phyloP scores from a whole-genome alignment of 345 rosid species.

The Salix arbutifolia region DNA sequence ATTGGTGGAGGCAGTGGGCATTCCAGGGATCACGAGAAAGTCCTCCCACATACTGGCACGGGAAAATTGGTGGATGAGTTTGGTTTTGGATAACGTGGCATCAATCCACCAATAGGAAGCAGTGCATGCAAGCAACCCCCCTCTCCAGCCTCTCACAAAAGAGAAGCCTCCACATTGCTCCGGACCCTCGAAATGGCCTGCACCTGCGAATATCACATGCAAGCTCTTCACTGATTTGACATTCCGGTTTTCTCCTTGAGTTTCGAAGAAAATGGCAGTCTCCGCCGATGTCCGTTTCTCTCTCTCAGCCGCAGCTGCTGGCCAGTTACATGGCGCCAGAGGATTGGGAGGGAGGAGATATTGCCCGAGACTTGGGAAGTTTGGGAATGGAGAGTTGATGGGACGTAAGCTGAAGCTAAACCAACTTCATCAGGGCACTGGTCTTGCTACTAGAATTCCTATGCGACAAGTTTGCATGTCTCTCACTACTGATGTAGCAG shows the following conservation, averaged over 20 bases:
- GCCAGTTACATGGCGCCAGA: slow-evolving; percentile 33
- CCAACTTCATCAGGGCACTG: slow-evolving; percentile 11
- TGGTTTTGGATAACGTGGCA: slow-evolving; percentile 69
- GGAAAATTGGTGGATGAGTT: slow-evolving; percentile 52
- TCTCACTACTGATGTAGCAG: slow-evolving; percentile 37
- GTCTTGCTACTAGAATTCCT: background rate
- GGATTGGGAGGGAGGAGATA: slow-evolving; percentile 31
- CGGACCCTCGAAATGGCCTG: background rate
- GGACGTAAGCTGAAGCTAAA: slow-evolving; percentile 52
- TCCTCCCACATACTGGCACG: slow-evolving; percentile 4
- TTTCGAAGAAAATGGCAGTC: slow-evolving; percentile 40
- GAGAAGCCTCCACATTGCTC: background rate
- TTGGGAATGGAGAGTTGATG: slow-evolving; percentile 67
- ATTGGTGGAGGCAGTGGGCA: background rate
- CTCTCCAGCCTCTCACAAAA: slow-evolving; percentile 1
- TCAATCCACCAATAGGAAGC: slow-evolving; percentile 36
- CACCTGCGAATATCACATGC: background rate
- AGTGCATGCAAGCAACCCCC: slow-evolving; percentile 29
- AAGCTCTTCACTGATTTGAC: slow-evolving; percentile 7
- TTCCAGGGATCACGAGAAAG: background rate
- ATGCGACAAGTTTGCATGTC: slow-evolving; percentile 46
- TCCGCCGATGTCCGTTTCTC: slow-evolving; percentile 61
- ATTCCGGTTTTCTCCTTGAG: slow-evolving; percentile 16
- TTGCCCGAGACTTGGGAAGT: slow-evolving; percentile 32
- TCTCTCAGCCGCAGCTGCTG: slow-evolving; percentile 44